A percentile compares a stretch with the other conserved stretches of the same genome.
These are phyloP conservation scores for Eucalyptus cloeziana DNA, from an alignment of 345 rosid species.

Conservation along the genomic window DNA sequence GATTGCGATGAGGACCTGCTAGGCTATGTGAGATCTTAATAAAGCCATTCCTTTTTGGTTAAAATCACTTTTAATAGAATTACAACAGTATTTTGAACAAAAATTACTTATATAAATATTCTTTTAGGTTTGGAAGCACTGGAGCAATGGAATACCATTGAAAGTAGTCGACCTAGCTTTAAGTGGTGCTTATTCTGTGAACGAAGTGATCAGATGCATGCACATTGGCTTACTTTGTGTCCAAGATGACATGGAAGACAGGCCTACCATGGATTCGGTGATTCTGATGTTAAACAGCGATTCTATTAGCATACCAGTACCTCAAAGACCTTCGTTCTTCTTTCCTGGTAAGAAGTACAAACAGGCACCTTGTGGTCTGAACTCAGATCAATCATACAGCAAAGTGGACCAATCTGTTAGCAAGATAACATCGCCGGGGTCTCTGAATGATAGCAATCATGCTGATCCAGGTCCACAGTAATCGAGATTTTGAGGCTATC, in stretches of 20 bases:
- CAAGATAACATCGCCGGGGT: neutral
- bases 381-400: neutral
- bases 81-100: neutral
- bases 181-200: neutral
- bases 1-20: neutral
- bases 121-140: constrained; percentile 9
- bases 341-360: constrained; percentile 11
- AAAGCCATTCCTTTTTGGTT: neutral
- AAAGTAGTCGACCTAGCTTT: constrained; percentile 1
- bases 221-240: constrained; percentile 14
- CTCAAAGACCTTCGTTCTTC: constrained; percentile 5
- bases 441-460: neutral
- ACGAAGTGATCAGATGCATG: constrained; percentile 10
- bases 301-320: neutral
- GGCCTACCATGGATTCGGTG: constrained; percentile 8
- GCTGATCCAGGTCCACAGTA: neutral
- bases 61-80: neutral
- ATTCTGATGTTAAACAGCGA: constrained; percentile 2
- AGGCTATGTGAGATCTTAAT: neutral
- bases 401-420: neutral
- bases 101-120: neutral
- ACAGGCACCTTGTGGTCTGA: neutral
- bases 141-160: neutral
- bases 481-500: neutral
- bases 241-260: constrained; percentile 3